Conservation (phyloP, 495 filamentous ascomycete species). For the Trichocladium antarcticum region DNA sequence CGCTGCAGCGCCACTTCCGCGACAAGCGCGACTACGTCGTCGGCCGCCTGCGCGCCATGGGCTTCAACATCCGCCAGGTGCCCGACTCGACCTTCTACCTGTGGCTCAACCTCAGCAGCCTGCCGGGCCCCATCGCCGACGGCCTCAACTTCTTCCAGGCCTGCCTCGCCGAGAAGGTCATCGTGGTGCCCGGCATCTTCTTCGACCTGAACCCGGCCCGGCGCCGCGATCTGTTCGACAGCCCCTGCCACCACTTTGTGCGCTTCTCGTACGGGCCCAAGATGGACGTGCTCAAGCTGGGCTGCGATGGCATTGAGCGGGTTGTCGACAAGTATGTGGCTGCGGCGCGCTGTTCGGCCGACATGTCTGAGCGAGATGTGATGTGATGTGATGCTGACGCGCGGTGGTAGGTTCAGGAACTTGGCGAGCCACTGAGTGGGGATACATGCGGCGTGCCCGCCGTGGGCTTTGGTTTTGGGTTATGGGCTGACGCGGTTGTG, state of each 20-base stretch:
- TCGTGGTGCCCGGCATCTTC: slow-evolving; percentile 90
- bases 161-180: slow-evolving; percentile 82
- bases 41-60: slow-evolving; percentile 62
- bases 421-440: slow-evolving; percentile 6
- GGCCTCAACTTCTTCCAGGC: slow-evolving; percentile 95
- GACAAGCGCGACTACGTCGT: slow-evolving; percentile 87
- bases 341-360: no score
- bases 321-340: slow-evolving; percentile 60
- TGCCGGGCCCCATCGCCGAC: slow-evolving; percentile 71
- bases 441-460: no score
- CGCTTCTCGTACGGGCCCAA: slow-evolving; percentile 82
- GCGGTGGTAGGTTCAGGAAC: slow-evolving; percentile 5
- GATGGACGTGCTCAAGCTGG: slow-evolving; percentile 76
- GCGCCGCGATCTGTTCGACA: slow-evolving; percentile 83
- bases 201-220: slow-evolving; percentile 87
- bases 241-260: slow-evolving; percentile 91
- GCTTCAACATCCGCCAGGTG: slow-evolving; percentile 65
- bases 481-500: no score
- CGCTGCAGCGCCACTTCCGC: slow-evolving; percentile 77
- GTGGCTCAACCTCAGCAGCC: slow-evolving; percentile 43
- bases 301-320: slow-evolving; percentile 80
- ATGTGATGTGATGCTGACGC: not conserved
- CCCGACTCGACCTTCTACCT: slow-evolving; percentile 93
- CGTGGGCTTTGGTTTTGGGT: no score
- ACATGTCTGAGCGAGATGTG: no score